These are phyloP conservation scores for Ambrosia hybrid DNA, from an alignment of 140 eudicot species.

Conservation along the genomic window DNA sequence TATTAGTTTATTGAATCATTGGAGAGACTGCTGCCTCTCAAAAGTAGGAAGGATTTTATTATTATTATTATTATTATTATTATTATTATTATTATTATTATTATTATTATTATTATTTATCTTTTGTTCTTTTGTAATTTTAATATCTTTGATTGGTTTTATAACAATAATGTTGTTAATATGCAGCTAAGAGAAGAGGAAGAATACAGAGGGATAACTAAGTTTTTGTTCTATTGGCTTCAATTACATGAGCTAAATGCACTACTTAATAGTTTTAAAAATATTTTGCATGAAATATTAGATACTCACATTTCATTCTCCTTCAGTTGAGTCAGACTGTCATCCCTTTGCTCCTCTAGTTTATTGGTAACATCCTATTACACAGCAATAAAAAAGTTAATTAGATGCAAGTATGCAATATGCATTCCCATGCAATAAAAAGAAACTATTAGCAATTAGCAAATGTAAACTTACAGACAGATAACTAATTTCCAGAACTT, in stretches of 20 bases:
- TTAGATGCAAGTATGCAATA: constrained; percentile 3
- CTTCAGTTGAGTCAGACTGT: constrained; percentile 75
- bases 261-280: not conserved
- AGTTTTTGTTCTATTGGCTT: constrained; percentile 8
- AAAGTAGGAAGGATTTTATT: not conserved
- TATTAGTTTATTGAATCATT: not conserved
- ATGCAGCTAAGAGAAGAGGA: constrained; percentile 14
- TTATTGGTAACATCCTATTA: constrained; percentile 79
- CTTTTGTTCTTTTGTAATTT: not conserved
- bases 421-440: constrained; percentile 7
- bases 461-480: not conserved
- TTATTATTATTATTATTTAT: too few species aligned
- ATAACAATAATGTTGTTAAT: not conserved
- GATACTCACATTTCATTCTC: constrained; percentile 81
- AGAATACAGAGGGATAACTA: not conserved
- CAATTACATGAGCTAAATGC: constrained; percentile 5
- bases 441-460: not conserved
- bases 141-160: not conserved
- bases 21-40: not conserved
- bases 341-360: constrained; percentile 95
- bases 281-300: constrained; percentile 2
- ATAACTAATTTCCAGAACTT: not conserved
- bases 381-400: constrained; percentile 8
- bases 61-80: too few species aligned
- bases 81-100: too few species aligned